Conservation (phyloP, 805 yeast genomes). For the Wickerhamiella vanderwaltii region DNA sequence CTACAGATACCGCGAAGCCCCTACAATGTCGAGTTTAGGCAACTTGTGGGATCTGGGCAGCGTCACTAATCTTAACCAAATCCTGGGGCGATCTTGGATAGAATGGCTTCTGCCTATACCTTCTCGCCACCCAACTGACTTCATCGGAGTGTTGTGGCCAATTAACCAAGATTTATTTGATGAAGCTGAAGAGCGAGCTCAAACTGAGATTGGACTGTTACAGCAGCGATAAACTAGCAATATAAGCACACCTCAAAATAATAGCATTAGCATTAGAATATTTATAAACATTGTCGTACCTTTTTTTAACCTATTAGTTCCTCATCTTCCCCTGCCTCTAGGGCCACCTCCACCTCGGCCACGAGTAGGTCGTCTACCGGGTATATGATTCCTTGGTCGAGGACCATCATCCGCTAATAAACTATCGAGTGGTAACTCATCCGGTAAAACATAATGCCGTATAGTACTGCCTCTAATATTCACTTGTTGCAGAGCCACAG, state of each 20-base stretch:
- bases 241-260: neutral
- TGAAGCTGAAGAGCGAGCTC: slow-evolving; percentile 26
- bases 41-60: slow-evolving; percentile 70
- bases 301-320: no score
- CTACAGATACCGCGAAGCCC: slow-evolving; percentile 34
- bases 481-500: slow-evolving; percentile 60
- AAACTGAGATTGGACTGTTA: slow-evolving; percentile 21
- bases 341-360: slow-evolving; percentile 5
- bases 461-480: slow-evolving; percentile 84
- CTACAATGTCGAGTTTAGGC: slow-evolving; percentile 36
- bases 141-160: slow-evolving; percentile 28
- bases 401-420: slow-evolving; percentile 35
- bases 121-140: slow-evolving; percentile 27
- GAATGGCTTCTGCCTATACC: slow-evolving; percentile 65
- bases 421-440: slow-evolving; percentile 55
- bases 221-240: neutral
- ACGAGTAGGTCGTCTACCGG: slow-evolving; percentile 2
- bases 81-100: slow-evolving; percentile 57
- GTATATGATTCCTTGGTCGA: slow-evolving; percentile 23
- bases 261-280: no score
- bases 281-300: no score
- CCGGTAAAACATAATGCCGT: slow-evolving; percentile 74
- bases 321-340: neutral
- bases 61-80: slow-evolving; percentile 45
- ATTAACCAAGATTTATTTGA: slow-evolving; percentile 23